Conservation (phyloP, 192 early-diverging fungal species). For the Coemansia sp. region DNA sequence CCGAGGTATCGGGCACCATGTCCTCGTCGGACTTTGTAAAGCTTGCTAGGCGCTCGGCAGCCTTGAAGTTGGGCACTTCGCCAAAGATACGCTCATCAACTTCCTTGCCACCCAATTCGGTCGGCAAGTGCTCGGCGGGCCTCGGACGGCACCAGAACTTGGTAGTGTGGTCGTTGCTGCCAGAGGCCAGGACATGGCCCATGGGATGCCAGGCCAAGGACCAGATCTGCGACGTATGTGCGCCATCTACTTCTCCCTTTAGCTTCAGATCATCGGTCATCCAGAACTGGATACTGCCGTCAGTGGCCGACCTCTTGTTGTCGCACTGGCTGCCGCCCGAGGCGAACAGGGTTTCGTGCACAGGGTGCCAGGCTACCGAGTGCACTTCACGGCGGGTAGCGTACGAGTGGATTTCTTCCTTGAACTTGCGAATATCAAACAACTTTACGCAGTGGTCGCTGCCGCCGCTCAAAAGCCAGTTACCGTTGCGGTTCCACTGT, state of each 20-base stretch:
- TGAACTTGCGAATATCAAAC: constrained; percentile 94
- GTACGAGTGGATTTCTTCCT: constrained; percentile 81
- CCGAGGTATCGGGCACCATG: neutral
- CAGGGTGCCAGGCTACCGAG: constrained; percentile 95
- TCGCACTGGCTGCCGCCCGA: constrained; percentile 76
- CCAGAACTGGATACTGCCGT: constrained; percentile 67
- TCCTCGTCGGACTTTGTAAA: neutral
- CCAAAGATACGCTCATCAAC: constrained; percentile 40
- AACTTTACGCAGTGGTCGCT: constrained; percentile 91
- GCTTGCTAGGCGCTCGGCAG: constrained; percentile 23
- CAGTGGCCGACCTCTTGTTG: constrained; percentile 71
- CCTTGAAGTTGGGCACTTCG: constrained; percentile 16
- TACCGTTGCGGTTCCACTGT: constrained; percentile 97
- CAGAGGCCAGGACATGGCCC: constrained; percentile 92
- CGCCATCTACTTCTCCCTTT: constrained; percentile 66
- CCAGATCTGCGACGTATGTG: constrained; percentile 92
- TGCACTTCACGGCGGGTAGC: constrained; percentile 89
- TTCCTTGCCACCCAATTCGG: constrained; percentile 34
- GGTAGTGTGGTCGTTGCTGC: constrained; percentile 96
- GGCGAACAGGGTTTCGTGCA: constrained; percentile 87
- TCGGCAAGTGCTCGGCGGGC: constrained; percentile 67
- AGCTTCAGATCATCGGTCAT: constrained; percentile 65
- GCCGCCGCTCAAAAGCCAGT: constrained; percentile 92
- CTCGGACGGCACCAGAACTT: constrained; percentile 94
- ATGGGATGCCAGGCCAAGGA: constrained; percentile 97